phyloP scores from a whole-genome alignment of 2,329 filamentous ascomycete genomes.

The Magnaporthiopsis poae region DNA sequence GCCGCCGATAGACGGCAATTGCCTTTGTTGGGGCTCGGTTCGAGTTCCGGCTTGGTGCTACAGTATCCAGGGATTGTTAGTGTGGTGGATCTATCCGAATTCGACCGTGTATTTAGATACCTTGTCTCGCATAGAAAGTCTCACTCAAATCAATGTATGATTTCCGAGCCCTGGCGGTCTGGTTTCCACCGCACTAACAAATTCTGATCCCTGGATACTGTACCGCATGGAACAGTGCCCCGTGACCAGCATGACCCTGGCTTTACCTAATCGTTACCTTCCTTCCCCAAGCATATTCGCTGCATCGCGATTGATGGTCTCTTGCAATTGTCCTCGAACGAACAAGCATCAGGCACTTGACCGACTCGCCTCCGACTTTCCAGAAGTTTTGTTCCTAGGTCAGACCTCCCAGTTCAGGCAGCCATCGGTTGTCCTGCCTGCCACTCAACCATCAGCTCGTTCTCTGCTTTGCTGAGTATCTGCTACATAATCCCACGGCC shows the following conservation, averaged over 20 bases:
- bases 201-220: no score
- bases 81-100: no score
- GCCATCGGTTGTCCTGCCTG: no score
- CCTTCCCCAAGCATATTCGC: neutral
- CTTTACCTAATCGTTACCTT: neutral
- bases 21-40: conserved; percentile 2
- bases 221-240: neutral
- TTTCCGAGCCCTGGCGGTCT: no score
- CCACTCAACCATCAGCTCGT: no score
- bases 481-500: no score
- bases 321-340: neutral
- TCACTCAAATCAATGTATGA: neutral
- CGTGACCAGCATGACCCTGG: neutral
- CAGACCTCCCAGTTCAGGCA: no score
- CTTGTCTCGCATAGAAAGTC: no score
- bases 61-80: no score
- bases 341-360: neutral
- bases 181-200: no score
- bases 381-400: neutral
- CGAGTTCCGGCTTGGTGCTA: neutral
- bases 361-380: neutral
- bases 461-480: no score
- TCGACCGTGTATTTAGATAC: no score
- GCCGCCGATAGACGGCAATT: conserved; percentile 18
- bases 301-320: neutral